Conservation (phyloP, 2,329 filamentous ascomycete species). For the Penicillium sp. region DNA sequence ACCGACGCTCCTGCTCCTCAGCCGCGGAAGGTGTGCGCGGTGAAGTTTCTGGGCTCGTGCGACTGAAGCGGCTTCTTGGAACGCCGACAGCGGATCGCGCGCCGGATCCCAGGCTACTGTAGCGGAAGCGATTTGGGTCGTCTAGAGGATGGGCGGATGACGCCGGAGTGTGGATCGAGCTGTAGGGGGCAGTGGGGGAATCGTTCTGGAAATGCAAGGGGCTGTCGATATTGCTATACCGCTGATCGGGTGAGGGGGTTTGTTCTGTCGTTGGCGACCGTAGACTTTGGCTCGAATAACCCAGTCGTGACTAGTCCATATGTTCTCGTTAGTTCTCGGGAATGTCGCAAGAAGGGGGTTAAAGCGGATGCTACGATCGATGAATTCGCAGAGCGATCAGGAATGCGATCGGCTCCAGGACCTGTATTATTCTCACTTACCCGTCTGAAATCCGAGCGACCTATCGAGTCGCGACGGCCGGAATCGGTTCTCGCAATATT, state of each 20-base stretch:
- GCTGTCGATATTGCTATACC: slow-evolving; percentile 33
- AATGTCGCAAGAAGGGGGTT: background rate
- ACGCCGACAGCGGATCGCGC: slow-evolving; percentile 40
- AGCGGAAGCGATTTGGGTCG: slow-evolving; percentile 36
- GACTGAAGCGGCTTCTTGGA: slow-evolving; percentile 39
- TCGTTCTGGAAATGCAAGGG: slow-evolving; percentile 38
- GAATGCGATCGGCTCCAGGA: slow-evolving; percentile 8
- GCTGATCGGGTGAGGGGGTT: slow-evolving; percentile 40
- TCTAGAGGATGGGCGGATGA: slow-evolving; percentile 43
- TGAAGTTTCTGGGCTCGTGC: slow-evolving; percentile 37
- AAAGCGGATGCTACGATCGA: background rate
- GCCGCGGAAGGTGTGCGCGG: slow-evolving; percentile 32
- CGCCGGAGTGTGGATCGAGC: slow-evolving; percentile 30
- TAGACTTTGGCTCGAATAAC: slow-evolving; percentile 37
- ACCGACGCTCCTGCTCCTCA: slow-evolving; percentile 33
- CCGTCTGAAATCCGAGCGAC: slow-evolving; percentile 41
- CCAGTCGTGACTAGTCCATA: slow-evolving; percentile 37
- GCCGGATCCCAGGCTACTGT: slow-evolving; percentile 33
- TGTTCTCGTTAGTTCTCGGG: slow-evolving; percentile 21
- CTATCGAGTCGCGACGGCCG: slow-evolving; percentile 37
- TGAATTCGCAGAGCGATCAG: slow-evolving; percentile 1
- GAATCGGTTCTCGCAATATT: slow-evolving; percentile 48
- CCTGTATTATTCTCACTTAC: slow-evolving; percentile 30
- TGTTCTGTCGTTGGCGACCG: slow-evolving; percentile 39
- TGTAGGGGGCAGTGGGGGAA: slow-evolving; percentile 32